Base-by-base conservation (phyloP, 2,329 filamentous ascomycete species). In the Paraconiothyrium sp. region DNA sequence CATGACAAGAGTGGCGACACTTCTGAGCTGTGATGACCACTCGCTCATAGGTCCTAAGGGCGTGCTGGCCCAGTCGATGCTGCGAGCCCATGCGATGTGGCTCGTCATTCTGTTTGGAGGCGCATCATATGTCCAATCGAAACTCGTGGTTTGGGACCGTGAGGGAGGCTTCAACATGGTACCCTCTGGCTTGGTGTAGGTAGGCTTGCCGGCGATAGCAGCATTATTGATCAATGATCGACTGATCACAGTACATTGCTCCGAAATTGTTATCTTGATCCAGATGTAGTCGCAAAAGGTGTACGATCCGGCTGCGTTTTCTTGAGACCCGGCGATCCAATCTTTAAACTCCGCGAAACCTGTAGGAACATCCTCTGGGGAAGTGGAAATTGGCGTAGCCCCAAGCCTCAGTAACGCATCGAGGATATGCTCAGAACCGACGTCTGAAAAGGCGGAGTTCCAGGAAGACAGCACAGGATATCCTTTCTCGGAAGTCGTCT, bases 1-100 rank as follows among this genome's bases (percentile, higher is more conserved):
- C 89, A 94, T 92, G 64, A 94, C 86, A 57, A 93, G 80, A 72
- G 93, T 94, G 41, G 90, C 88, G 86, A 93, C 90, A 66, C 86
- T 86, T 55, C 92, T 86, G 57, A 94, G 78, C 67, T 92, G 90
- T 32, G 85, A 76, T 2, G 85, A 78, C 91, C 92, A 95, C 22
- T 82, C 76, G 60, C 89, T 86, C 44, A 94, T 91, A 0, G 90
- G 89, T 0, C 92, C 92, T 1, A 94, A 81, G 2, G 88, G 80
- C 1, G 92, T 94, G 0, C 84, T 80, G 1, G 85, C 84, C 92
- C 92, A 95, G 72, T 93, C 88, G 22, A 89, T 78, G 22, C 84
- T 87, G 41, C 90, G 86, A 27, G 89, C 89, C 68, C 93, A 90
- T 51, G 84, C 85, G 57, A 94, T 88, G 72, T 94, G 92, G 4